Evolutionary conservation across 2,329 filamentous ascomycete genomes (phyloP).

Genomic region (Elsinoe perseae): DNA sequence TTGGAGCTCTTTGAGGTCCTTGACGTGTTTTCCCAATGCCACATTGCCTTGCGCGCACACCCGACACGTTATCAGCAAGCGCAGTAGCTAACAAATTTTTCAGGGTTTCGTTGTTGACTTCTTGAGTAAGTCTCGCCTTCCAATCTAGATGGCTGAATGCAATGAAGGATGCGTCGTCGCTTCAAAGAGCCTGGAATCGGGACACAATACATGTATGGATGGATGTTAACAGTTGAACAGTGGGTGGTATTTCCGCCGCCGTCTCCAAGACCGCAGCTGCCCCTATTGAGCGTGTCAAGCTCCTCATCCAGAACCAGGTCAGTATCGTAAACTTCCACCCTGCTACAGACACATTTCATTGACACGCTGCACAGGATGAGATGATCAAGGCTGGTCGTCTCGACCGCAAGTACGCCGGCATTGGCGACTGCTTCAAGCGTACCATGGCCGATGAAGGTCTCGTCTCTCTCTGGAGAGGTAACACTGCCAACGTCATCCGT

Average conservation of each 20-base stretch:
- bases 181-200: constrained; percentile 24
- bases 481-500: constrained; percentile 99
- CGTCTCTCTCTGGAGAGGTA: constrained; percentile 95
- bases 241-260: constrained; percentile 99
- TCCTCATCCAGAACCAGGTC: constrained; percentile 99
- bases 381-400: constrained; percentile 99
- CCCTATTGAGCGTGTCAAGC: constrained; percentile 99
- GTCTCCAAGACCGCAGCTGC: constrained; percentile 99
- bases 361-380: constrained; percentile 69
- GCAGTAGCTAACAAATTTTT: constrained; percentile 20
- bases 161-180: background rate
- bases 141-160: background rate
- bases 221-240: constrained; percentile 47
- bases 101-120: constrained; percentile 97
- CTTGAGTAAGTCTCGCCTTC: constrained; percentile 70
- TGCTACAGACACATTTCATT: constrained; percentile 14
- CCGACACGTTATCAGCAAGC: background rate
- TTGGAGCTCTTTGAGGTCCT: background rate
- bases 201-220: background rate
- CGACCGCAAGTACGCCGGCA: constrained; percentile 92
- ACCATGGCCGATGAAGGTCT: constrained; percentile 87
- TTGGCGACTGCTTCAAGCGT: constrained; percentile 89
- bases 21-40: background rate
- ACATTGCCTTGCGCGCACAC: background rate
- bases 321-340: no score